Conservation (phyloP, 768 basidiomycete genomes). For the Suillus weaverae region DNA sequence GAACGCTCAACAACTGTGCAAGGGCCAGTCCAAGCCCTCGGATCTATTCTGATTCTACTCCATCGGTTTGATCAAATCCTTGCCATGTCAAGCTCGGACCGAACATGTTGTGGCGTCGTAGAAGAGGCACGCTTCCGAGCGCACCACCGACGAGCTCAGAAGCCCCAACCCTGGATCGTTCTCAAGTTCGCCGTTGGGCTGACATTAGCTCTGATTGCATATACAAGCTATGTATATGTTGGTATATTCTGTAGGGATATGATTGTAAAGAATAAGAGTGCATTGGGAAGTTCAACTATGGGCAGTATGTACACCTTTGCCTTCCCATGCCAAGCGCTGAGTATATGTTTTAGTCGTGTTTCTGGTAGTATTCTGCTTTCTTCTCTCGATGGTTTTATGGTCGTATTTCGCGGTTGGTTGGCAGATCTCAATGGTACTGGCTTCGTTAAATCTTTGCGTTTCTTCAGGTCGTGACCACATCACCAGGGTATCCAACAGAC, state of each 20-base stretch:
- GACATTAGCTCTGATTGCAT: constrained; percentile 59
- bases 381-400: constrained; percentile 78
- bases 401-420: constrained; percentile 67
- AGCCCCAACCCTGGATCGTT: constrained; percentile 71
- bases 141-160: constrained; percentile 38
- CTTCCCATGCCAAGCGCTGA: not conserved
- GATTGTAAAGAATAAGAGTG: constrained; percentile 47
- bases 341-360: constrained; percentile 53
- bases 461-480: constrained; percentile 57
- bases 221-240: constrained; percentile 77
- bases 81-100: constrained; percentile 9
- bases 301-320: constrained; percentile 60
- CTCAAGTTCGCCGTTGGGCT: constrained; percentile 68
- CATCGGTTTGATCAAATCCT: not conserved
- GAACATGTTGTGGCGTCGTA: constrained; percentile 51
- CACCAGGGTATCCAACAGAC: constrained; percentile 69
- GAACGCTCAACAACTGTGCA: not conserved
- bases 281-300: constrained; percentile 47
- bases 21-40: not conserved
- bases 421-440: not conserved
- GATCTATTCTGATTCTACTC: not conserved
- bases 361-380: constrained; percentile 58
- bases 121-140: constrained; percentile 43
- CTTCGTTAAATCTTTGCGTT: not conserved
- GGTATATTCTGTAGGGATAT: constrained; percentile 70